Evolutionary conservation across 352 stramenopile species (phyloP), one percentile per base, ranked within the genome.

Genomic region (Peronospora tabacina): DNA sequence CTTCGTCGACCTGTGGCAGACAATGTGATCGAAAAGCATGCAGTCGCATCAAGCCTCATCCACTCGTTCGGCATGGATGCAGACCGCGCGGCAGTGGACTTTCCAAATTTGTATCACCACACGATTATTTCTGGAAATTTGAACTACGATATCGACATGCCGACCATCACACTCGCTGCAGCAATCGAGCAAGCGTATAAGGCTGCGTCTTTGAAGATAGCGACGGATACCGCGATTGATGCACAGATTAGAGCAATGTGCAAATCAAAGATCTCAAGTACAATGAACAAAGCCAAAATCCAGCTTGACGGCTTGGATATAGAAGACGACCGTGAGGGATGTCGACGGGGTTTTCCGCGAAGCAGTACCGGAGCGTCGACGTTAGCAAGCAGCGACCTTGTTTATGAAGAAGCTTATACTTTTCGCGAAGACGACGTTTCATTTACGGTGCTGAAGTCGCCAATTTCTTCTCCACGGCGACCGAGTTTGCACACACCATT

Each of bases 31-130:
- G 58, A 63, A 2, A 90, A 89, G 48, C 73, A 90, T 37, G 55
- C 64, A 4, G 55, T 77, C 0, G 74, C 75, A 1, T 70, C 70
- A 7, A 85, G 73, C 13, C 56, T 93, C 28, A 66, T 93, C 22
- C 76, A 87, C 40, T 87, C 82, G 12, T 93, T 93, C 15, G 73
- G 69, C 22, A 90, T 90, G 77, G 77, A 87, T 49, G 72, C 73
- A 0, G 81, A 92, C 41, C 68, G 71, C 20, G 77, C 75, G 0
- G 73, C 67, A 4, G 72, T 90, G 16, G 80, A 93, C 49, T 90
- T 93, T 35, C 82, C 79, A 16, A 85, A 90, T 58, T 49, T 90
- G 7, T 93, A 88, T 15, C 79, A 93, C 36, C 82, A 93, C 60
- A 93, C 79, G 11, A 82, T 93, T 37, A 41, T 93, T 11, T 76